These are phyloP conservation scores for Ochetophila trinervis DNA, from an alignment of 306 rosid species.

Conservation along the genomic window DNA sequence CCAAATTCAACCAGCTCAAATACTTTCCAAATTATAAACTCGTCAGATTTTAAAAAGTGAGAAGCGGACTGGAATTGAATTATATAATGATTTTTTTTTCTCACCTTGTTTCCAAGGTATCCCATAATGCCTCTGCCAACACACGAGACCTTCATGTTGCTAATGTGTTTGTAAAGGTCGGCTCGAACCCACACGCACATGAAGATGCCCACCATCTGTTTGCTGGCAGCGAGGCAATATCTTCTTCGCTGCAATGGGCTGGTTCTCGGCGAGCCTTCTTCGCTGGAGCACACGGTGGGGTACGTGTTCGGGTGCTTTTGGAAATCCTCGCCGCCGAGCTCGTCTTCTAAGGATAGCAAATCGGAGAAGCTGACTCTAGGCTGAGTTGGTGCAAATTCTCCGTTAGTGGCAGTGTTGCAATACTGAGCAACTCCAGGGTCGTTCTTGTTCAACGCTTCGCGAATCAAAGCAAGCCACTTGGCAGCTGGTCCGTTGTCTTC, in stretches of 20 bases:
- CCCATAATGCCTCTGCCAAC: conserved; percentile 96
- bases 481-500: conserved; percentile 75
- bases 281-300: conserved; percentile 2
- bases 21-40: no score
- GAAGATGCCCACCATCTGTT: conserved; percentile 95
- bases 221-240: conserved; percentile 63
- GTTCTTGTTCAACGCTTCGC: conserved; percentile 44
- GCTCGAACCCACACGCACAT: conserved; percentile 70
- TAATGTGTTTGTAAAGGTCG: conserved; percentile 40
- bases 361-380: conserved; percentile 51
- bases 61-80: no score
- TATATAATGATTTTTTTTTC: no score
- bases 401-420: conserved; percentile 4
- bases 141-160: conserved; percentile 55
- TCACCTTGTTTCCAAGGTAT: conserved; percentile 88
- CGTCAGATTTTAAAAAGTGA: no score
- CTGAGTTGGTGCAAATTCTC: conserved; percentile 5
- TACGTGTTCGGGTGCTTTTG: conserved; percentile 1
- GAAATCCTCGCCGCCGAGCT: conserved; percentile 15
- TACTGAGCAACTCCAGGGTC: conserved; percentile 4
- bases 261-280: conserved; percentile 23
- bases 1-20: neutral
- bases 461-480: conserved; percentile 69
- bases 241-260: conserved; percentile 7
- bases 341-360: conserved; percentile 41